A percentile compares a stretch with the other conserved stretches of the same genome.
These are phyloP conservation scores for Malassezia yamatoensis DNA, from an alignment of 1,284 basidiomycete genomes.

Conservation along the genomic window DNA sequence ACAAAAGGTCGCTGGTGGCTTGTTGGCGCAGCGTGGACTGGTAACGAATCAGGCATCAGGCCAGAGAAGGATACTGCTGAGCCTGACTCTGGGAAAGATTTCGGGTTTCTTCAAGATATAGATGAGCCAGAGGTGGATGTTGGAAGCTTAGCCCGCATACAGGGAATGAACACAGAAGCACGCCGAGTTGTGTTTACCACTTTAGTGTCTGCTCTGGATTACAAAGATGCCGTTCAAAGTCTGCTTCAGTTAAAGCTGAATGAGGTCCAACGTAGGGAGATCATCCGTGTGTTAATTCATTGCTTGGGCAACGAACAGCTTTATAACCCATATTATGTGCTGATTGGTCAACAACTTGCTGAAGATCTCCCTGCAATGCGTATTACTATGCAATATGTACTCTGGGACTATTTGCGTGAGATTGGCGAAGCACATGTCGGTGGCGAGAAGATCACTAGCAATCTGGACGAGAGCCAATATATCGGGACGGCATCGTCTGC, in stretches of 20 bases:
- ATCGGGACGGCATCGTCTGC: constrained; percentile 38
- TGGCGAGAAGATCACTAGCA: constrained; percentile 62
- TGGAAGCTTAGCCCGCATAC: constrained; percentile 69
- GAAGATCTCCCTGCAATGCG: constrained; percentile 57
- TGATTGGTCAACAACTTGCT: constrained; percentile 56
- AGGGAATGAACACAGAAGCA: constrained; percentile 98
- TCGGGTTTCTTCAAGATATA: constrained; percentile 47
- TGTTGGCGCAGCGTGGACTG: constrained; percentile 89
- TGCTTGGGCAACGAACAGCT: constrained; percentile 75
- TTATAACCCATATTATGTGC: constrained; percentile 92
- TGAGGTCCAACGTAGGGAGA: constrained; percentile 86
- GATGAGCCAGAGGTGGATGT: constrained; percentile 50
- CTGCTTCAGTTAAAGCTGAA: constrained; percentile 70
- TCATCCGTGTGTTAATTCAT: constrained; percentile 79
- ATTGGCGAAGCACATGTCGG: constrained; percentile 75
- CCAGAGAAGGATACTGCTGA: constrained; percentile 53
- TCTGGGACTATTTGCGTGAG: constrained; percentile 94
- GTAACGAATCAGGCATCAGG: constrained; percentile 52
- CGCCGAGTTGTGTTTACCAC: constrained; percentile 81
- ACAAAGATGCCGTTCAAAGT: constrained; percentile 79
- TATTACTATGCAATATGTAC: constrained; percentile 85
- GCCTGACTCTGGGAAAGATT: constrained; percentile 1
- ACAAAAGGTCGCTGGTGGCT: constrained; percentile 97
- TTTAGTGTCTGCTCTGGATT: constrained; percentile 73
- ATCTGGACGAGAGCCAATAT: constrained; percentile 48